Evolutionary conservation across 148 eudicot genomes (phyloP), one percentile per base, ranked within the genome.

Genomic region (Chenopodium quinoa): DNA sequence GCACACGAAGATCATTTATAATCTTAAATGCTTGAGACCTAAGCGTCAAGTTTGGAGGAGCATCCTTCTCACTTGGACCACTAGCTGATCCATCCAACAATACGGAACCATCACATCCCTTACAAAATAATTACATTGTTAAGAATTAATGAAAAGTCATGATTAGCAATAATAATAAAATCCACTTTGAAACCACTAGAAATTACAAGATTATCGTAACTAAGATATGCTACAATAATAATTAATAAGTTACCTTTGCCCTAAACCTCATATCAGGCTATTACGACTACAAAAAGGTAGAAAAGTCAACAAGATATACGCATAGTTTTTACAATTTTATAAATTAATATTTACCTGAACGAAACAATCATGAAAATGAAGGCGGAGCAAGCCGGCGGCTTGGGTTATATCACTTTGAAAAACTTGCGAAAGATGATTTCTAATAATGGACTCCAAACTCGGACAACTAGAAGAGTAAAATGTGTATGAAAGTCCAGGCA

Each of bases 101-200:
- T 47, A 94, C 97, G 8, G 98, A 94, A 71, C 83, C 94, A 70
- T 92, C 98, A 78, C 98, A 94, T 52, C 97, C 97, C 98, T 92
- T 25, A 11, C 12, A 23, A 23, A 0, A 11, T 50, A 50, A 0
- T 2, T 50, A 9, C 27, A 27, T 27, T 27, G 27, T 50, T 11
- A 50, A 50, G 11, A 50, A 50, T 50, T 9, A 50, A 9, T 50
- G 54, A 50, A 12, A 48, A 11, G 13, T 9, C 54, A 50, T 11
- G 54, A 10, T 50, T 50, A 50, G 9, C 2, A 50, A 50, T 50
- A 50, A 2, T 48, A 2, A 50, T 9, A 50, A 11, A 11, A 50
- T 9, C 7, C 48, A 46, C 8, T 46, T 46, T 9, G 6, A 4
- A 4, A 2, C 48, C 48, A 46, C 6, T 6, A 46, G 48, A 46